These are phyloP conservation scores for Kwoniella sp. DNA, from an alignment of 768 basidiomycete species.

Conservation along the genomic window DNA sequence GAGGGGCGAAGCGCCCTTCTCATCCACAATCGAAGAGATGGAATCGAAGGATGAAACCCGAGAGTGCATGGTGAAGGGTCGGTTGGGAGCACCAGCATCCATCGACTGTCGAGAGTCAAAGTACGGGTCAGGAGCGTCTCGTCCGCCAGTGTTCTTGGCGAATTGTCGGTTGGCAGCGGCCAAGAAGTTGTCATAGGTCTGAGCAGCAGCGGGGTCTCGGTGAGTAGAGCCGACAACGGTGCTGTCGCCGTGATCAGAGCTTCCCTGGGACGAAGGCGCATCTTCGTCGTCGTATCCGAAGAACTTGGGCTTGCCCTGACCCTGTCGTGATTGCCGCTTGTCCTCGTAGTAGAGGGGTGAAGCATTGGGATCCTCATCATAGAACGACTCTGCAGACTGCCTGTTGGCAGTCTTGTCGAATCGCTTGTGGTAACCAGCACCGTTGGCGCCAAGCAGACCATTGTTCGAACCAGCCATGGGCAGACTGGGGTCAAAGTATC, in stretches of 20 bases:
- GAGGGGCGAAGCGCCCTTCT: conserved; percentile 77
- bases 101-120: conserved; percentile 54
- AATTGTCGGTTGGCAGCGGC: conserved; percentile 80
- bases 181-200: conserved; percentile 71
- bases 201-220: conserved; percentile 32
- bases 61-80: conserved; percentile 76
- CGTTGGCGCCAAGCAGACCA: conserved; percentile 17
- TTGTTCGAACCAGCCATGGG: conserved; percentile 15
- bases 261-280: conserved; percentile 39
- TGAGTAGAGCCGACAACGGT: conserved; percentile 30
- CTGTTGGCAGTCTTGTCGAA: conserved; percentile 43
- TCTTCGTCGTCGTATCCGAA: conserved; percentile 61
- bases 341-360: conserved; percentile 44
- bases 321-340: conserved; percentile 42
- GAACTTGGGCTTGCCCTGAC: conserved; percentile 52
- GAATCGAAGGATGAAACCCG: conserved; percentile 82
- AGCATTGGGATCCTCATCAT: conserved; percentile 49
- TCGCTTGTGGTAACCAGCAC: conserved; percentile 42
- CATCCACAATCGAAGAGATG: conserved; percentile 83
- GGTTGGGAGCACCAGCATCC: conserved; percentile 54
- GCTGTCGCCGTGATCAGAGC: conserved; percentile 43
- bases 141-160: conserved; percentile 67
- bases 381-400: conserved; percentile 49
- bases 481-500: conserved; percentile 25
- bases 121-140: conserved; percentile 76